These are phyloP conservation scores for Spongiforma sp. DNA, from an alignment of 1,284 basidiomycete species.

Conservation along the genomic window DNA sequence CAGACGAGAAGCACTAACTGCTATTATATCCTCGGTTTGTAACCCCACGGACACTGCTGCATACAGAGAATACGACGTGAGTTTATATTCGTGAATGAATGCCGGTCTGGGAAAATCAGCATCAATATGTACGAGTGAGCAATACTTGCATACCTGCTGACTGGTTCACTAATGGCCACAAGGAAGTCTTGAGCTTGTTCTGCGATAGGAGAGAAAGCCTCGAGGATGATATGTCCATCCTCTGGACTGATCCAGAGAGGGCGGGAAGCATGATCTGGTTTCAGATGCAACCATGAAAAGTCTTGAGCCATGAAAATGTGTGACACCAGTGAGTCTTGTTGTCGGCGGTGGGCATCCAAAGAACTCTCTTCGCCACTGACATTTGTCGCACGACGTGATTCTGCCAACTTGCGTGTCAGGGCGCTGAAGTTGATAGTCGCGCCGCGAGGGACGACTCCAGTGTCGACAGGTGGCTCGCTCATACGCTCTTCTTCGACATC, in stretches of 20 bases:
- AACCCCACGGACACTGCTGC: conserved; percentile 98
- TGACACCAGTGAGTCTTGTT: conserved; percentile 75
- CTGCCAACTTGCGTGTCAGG: conserved; percentile 74
- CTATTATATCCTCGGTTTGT: conserved; percentile 98
- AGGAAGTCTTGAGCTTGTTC: conserved; percentile 99
- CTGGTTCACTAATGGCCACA: conserved; percentile 98
- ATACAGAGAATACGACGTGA: conserved; percentile 97
- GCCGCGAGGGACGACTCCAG: conserved; percentile 62
- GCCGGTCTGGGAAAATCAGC: conserved; percentile 71
- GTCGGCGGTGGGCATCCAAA: conserved; percentile 63
- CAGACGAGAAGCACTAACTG: conserved; percentile 62
- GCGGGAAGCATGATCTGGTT: conserved; percentile 87
- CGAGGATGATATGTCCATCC: conserved; percentile 93
- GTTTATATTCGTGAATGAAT: conserved; percentile 99
- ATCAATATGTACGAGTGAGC: conserved; percentile 34
- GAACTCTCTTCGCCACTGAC: conserved; percentile 47
- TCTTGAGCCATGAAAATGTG: conserved; percentile 84
- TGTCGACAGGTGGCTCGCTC: conserved; percentile 55
- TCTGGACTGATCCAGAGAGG: conserved; percentile 97
- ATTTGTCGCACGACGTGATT: conserved; percentile 54
- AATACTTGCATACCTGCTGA: conserved; percentile 82
- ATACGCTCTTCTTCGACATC: conserved; percentile 59
- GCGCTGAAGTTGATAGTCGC: conserved; percentile 85
- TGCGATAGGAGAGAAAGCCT: conserved; percentile 96
- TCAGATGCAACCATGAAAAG: conserved; percentile 85